Evolutionary conservation across 495 filamentous ascomycete species (phyloP), one percentile per base, ranked within the genome.

Genomic region (Hypoxylon perforatum): DNA sequence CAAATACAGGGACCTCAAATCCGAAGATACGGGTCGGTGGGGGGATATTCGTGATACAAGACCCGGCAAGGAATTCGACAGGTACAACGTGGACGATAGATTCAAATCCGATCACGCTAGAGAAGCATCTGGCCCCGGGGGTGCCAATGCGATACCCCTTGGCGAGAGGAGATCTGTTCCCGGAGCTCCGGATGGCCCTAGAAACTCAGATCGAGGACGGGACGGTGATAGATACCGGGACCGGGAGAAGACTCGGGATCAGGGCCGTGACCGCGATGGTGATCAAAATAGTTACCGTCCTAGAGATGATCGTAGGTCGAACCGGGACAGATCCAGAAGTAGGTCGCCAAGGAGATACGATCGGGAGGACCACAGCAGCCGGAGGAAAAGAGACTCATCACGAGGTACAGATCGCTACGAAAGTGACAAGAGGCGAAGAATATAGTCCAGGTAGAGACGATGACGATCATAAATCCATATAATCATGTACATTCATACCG

Each of bases 1-100:
- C 14, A 91, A 88, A 71, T 97, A 97, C 73, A 89, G 84, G 60
- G 96, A 99, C 80, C 78, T 99, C 47, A 90, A 87, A 77, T 88
- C 80, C 5, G 96, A 99, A 81, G 95, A 99, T 81, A 99, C 95
- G 14, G 96, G 94, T 0, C 81, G 83, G 25, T 96, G 92, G 87
- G 94, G 92, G 3, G 75, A 85, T 4, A 80, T 86, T 62, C 85
- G 84, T 35, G 87, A 89, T 61, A 83, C 73, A 47, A 73, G 76
- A 50, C 67, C 77, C 70, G 62, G 77, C 63, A 71, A 82, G 77
- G 75, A 83, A 54, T 77, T 82, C 80, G 77, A 76, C 39, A 52
- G 75, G 39, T 70, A 67, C 38, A 71, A 77, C 65, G 61, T 61
- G 0, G 91, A 94, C 65, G 91, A 93, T 65, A 80, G 91, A 41